A percentile compares a stretch with the other conserved stretches of the same genome.
Evolutionary conservation across 176 grass and related monocot species (phyloP).

Genomic region (Bonia amplexicaulis): DNA sequence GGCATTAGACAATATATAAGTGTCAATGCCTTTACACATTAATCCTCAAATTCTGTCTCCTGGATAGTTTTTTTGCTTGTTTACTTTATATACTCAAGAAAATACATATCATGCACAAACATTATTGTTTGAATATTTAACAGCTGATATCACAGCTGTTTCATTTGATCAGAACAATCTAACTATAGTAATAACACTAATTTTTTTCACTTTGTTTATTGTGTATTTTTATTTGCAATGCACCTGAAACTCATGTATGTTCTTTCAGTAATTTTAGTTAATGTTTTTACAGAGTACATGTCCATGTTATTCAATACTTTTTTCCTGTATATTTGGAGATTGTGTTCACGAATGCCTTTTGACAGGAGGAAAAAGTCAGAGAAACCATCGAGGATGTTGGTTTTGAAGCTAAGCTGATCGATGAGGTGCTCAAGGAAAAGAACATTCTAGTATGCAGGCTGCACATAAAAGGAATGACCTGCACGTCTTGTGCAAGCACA

Average conservation of each 20-base stretch:
- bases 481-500: constrained; percentile 71
- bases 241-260: neutral
- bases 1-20: neutral
- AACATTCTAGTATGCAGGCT: constrained; percentile 65
- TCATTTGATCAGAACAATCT: neutral
- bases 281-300: neutral
- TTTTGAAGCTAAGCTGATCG: constrained; percentile 61
- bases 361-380: constrained; percentile 70
- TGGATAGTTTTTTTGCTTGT: neutral
- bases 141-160: neutral
- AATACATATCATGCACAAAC: neutral
- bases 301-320: neutral
- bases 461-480: constrained; percentile 92
- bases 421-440: constrained; percentile 76
- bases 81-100: neutral
- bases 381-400: constrained; percentile 89
- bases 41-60: neutral
- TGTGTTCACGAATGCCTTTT: constrained; percentile 27
- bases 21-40: neutral
- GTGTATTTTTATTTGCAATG: neutral
- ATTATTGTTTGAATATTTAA: neutral
- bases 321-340: constrained; percentile 16
- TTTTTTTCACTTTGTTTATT: neutral
- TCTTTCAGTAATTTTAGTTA: neutral
- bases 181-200: neutral